These are phyloP conservation scores for Coprinellus micaceus DNA, from an alignment of 768 basidiomycete genomes.

Conservation along the genomic window DNA sequence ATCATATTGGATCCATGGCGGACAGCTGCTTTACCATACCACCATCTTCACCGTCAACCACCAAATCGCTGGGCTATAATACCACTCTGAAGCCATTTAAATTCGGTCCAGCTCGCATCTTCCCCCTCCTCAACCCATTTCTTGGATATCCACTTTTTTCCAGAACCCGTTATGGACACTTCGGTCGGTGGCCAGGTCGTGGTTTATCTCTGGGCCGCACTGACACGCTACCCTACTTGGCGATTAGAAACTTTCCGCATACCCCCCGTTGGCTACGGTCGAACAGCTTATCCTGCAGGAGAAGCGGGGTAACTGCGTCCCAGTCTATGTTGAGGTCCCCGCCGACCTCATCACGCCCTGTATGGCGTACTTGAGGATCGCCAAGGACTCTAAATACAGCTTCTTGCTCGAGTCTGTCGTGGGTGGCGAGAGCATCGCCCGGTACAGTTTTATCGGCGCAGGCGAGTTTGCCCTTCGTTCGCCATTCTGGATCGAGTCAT, in stretches of 20 bases:
- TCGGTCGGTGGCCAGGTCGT: slow-evolving; percentile 33
- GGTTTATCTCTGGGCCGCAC: background rate
- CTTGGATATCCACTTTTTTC: background rate
- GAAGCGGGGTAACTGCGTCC: slow-evolving; percentile 88
- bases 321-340: slow-evolving; percentile 88
- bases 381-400: slow-evolving; percentile 90
- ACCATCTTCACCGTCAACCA: slow-evolving; percentile 8
- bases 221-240: background rate
- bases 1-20: slow-evolving; percentile 4
- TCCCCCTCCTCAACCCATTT: background rate
- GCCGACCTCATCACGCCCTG: slow-evolving; percentile 97
- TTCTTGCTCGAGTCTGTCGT: slow-evolving; percentile 93
- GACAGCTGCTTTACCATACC: background rate
- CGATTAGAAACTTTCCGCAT: slow-evolving; percentile 59
- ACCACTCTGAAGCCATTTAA: background rate
- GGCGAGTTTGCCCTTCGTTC: slow-evolving; percentile 44
- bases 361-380: slow-evolving; percentile 90
- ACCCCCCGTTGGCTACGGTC: slow-evolving; percentile 69
- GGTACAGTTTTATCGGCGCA: slow-evolving; percentile 95
- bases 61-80: background rate
- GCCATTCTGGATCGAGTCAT: background rate
- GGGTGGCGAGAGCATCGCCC: slow-evolving; percentile 84
- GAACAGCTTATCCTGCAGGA: slow-evolving; percentile 76
- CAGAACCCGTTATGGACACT: slow-evolving; percentile 42
- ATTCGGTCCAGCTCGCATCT: background rate